These are phyloP conservation scores for Aristolochia californica DNA, from an alignment of 164 flowering plant species.

Conservation along the genomic window DNA sequence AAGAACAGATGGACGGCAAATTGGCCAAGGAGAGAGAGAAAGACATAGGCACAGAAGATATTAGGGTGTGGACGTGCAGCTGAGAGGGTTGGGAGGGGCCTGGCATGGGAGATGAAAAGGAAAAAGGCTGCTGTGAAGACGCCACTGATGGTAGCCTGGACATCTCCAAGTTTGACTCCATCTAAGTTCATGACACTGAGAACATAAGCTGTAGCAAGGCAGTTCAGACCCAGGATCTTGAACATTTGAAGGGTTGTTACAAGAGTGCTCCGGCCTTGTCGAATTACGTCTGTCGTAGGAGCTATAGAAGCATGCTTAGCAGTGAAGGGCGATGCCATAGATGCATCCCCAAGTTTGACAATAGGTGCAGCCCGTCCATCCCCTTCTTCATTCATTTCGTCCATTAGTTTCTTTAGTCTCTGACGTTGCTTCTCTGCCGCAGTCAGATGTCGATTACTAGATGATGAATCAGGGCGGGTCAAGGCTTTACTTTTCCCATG, in stretches of 20 bases:
- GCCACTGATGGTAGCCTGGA: constrained; percentile 95
- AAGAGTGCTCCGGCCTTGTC: constrained; percentile 96
- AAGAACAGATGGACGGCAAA: constrained; percentile 66
- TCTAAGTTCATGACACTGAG: constrained; percentile 91
- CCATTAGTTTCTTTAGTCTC: constrained; percentile 75
- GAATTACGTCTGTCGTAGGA: constrained; percentile 82
- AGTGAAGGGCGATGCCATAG: constrained; percentile 98
- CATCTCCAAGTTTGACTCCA: constrained; percentile 92
- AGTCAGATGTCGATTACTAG: constrained; percentile 46
- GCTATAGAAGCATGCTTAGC: constrained; percentile 97
- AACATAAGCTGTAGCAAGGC: constrained; percentile 96
- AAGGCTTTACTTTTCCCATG: constrained; percentile 31
- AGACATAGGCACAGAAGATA: constrained; percentile 72
- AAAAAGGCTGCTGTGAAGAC: constrained; percentile 94
- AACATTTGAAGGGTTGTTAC: constrained; percentile 99
- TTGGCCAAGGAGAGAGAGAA: constrained; percentile 86
- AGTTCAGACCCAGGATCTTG: constrained; percentile 94
- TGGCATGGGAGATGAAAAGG: constrained; percentile 91
- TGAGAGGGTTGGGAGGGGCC: constrained; percentile 79
- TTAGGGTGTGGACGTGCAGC: constrained; percentile 82
- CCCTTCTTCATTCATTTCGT: constrained; percentile 80
- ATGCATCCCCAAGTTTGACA: constrained; percentile 95
- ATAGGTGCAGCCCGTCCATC: constrained; percentile 75
- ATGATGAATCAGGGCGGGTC: constrained; percentile 27
- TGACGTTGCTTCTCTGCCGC: constrained; percentile 68